phyloP scores from a whole-genome alignment of 345 rosid genomes.

The Heritiera fomes region DNA sequence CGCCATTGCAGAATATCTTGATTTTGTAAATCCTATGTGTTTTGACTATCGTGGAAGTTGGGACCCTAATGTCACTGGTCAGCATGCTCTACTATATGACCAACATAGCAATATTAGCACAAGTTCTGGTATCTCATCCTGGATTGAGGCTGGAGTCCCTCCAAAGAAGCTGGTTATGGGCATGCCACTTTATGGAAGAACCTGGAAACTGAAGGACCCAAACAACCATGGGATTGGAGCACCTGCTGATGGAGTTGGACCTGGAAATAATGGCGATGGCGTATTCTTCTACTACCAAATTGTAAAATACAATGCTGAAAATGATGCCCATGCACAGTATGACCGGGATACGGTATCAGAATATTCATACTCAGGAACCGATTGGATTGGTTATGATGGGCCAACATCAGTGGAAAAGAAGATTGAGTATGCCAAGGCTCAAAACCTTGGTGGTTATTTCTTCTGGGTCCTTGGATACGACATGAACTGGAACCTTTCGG shows the following conservation, averaged over 20 bases:
- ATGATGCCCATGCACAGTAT: background rate
- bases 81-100: constrained; percentile 35
- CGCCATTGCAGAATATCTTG: constrained; percentile 26
- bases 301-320: background rate
- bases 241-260: constrained; percentile 34
- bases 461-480: constrained; percentile 67
- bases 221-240: constrained; percentile 35
- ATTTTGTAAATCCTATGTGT: constrained; percentile 48
- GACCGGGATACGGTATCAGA: constrained; percentile 34
- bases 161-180: constrained; percentile 50
- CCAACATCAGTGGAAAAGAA: constrained; percentile 38
- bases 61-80: constrained; percentile 36
- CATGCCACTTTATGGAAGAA: constrained; percentile 42
- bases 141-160: constrained; percentile 39
- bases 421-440: constrained; percentile 50
- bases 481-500: constrained; percentile 45
- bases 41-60: constrained; percentile 44
- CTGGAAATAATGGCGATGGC: constrained; percentile 21
- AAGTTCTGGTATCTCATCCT: constrained; percentile 33
- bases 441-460: constrained; percentile 65
- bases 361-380: constrained; percentile 37
- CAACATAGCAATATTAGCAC: constrained; percentile 34
- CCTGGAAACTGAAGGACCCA: constrained; percentile 44
- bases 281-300: background rate
- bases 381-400: constrained; percentile 52